A percentile compares a stretch with the other conserved stretches of the same genome.
phyloP scores from a whole-genome alignment of 2,329 filamentous ascomycete genomes.

The Zymoseptoria brevis region DNA sequence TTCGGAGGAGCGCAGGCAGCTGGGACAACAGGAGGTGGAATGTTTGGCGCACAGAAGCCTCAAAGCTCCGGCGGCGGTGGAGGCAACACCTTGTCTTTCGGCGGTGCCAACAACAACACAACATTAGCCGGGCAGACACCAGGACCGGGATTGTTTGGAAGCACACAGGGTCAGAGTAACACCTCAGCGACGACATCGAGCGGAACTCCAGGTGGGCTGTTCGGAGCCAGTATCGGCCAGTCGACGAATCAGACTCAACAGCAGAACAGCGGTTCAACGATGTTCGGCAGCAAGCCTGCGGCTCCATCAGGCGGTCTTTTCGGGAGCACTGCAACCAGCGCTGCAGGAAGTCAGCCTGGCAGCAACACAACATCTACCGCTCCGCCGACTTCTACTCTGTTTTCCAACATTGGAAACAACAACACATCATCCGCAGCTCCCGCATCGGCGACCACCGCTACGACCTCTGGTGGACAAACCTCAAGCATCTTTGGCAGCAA shows the following conservation, averaged over 20 bases:
- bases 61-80: conserved; percentile 4
- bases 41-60: conserved; percentile 7
- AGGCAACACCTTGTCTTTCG: background rate
- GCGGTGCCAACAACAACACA: background rate
- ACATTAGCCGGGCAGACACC: background rate
- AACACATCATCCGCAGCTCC: conserved; percentile 1
- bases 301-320: conserved; percentile 1
- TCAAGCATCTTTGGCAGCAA: conserved; percentile 4
- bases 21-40: conserved; percentile 2
- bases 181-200: background rate
- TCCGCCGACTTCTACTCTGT: background rate
- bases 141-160: background rate
- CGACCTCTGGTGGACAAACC: background rate
- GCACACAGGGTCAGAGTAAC: background rate
- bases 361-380: background rate
- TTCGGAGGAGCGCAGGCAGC: conserved; percentile 5
- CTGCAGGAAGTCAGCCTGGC: background rate
- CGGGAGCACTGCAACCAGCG: background rate
- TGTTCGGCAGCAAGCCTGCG: conserved; percentile 2
- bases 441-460: background rate
- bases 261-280: background rate
- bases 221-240: background rate
- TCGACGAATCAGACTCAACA: background rate
- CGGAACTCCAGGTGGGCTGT: background rate
- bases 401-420: background rate